phyloP scores from a whole-genome alignment of 306 rosid genomes.

The Sindora glabra region DNA sequence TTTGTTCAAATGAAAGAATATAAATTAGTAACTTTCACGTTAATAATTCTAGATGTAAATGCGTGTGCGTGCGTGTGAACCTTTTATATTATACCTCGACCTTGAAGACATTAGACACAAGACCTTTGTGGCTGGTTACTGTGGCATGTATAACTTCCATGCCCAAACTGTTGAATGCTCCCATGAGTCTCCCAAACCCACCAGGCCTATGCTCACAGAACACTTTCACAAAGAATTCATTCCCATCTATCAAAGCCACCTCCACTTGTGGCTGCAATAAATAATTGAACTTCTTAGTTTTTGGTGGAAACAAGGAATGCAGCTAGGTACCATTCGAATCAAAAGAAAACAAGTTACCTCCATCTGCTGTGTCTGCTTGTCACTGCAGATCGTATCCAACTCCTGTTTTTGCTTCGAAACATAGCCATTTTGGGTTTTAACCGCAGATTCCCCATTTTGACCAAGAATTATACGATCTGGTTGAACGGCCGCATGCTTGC shows the following conservation, averaged over 20 bases:
- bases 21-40: no score
- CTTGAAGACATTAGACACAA: conserved; percentile 73
- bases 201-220: conserved; percentile 79
- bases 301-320: no score
- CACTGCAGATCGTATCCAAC: conserved; percentile 29
- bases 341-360: conserved; percentile 49
- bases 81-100: conserved; percentile 46
- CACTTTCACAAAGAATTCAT: conserved; percentile 74
- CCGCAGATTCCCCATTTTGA: conserved; percentile 25
- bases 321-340: no score
- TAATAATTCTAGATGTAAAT: no score
- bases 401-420: conserved; percentile 39
- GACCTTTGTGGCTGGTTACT: conserved; percentile 73
- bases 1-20: no score
- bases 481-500: conserved; percentile 25
- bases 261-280: conserved; percentile 78
- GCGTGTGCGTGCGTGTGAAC: no score
- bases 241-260: conserved; percentile 74
- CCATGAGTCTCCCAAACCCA: conserved; percentile 77
- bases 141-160: conserved; percentile 75
- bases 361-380: conserved; percentile 66
- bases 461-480: conserved; percentile 22
- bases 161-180: conserved; percentile 63
- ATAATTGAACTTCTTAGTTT: no score
- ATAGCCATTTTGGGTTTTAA: conserved; percentile 29